Percentiles rank a stretch among this genome's conserved stretches.
Conservation (phyloP, 164 flowering plant genomes). For the Chloranthus sessilifolius region DNA sequence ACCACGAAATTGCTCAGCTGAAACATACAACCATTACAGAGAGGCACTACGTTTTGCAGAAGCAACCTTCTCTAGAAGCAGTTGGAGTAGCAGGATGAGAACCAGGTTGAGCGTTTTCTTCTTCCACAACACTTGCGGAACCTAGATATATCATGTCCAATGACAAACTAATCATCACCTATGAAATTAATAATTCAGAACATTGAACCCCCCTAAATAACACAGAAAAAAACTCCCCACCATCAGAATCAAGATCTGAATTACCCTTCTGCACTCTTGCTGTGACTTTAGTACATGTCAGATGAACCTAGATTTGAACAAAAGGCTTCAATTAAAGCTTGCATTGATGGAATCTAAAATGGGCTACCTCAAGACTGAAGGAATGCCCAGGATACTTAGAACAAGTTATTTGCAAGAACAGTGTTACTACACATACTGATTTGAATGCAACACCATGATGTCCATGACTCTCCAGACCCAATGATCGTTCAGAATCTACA, state of each 20-base stretch:
- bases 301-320: conserved; percentile 23
- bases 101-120: conserved; percentile 26
- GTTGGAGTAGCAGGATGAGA: conserved; percentile 20
- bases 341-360: neutral
- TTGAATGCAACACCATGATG: conserved; percentile 18
- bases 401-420: neutral
- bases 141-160: conserved; percentile 24
- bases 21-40: neutral
- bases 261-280: conserved; percentile 15
- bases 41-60: neutral
- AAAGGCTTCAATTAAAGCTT: conserved; percentile 4
- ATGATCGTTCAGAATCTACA: conserved; percentile 33
- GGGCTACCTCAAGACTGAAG: neutral
- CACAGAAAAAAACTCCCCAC: conserved; percentile 26
- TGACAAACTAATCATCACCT: neutral
- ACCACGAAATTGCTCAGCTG: neutral
- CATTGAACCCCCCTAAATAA: neutral
- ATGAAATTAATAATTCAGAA: neutral
- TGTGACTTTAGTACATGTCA: conserved; percentile 16
- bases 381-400: neutral
- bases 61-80: conserved; percentile 41
- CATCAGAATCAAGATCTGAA: conserved; percentile 51
- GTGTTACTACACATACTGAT: conserved; percentile 20
- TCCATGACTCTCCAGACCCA: conserved; percentile 15
- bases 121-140: conserved; percentile 33